A percentile compares a stretch with the other conserved stretches of the same genome.
phyloP scores from a whole-genome alignment of 768 basidiomycete species.

The Calocybe cyanea region DNA sequence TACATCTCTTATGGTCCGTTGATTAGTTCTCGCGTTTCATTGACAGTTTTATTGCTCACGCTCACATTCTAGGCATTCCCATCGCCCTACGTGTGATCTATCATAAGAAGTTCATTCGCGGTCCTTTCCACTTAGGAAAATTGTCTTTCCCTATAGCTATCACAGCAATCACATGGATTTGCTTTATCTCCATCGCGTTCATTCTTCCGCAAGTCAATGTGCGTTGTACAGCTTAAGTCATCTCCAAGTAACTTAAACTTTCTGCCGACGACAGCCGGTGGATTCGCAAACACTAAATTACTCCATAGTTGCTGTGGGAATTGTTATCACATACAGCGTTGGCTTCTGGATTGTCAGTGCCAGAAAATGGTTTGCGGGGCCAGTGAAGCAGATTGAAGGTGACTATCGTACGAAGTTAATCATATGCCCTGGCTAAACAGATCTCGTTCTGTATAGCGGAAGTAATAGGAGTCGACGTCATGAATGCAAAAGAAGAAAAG shows the following conservation, averaged over 20 bases:
- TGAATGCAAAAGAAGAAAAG: neutral
- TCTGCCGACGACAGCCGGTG: conserved; percentile 45
- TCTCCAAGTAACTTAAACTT: neutral
- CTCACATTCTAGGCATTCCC: conserved; percentile 46
- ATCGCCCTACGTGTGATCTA: conserved; percentile 66
- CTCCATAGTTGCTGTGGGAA: conserved; percentile 70
- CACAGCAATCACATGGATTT: conserved; percentile 61
- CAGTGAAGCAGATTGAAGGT: conserved; percentile 63
- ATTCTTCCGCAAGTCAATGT: conserved; percentile 68
- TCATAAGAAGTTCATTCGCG: conserved; percentile 53
- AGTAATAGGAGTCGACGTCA: conserved; percentile 43
- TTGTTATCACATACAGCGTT: conserved; percentile 62
- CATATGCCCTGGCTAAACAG: too few relatives aligned
- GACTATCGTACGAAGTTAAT: conserved; percentile 12
- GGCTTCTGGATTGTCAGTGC: conserved; percentile 71
- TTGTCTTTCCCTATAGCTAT: conserved; percentile 61
- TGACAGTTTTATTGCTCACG: neutral
- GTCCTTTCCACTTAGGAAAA: conserved; percentile 68
- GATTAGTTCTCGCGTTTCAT: neutral
- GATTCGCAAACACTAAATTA: conserved; percentile 72
- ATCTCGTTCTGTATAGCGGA: conserved; percentile 36
- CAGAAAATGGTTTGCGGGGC: conserved; percentile 70
- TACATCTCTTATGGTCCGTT: conserved; percentile 68
- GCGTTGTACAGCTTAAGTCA: conserved; percentile 14
- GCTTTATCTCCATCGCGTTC: conserved; percentile 70